Base-by-base conservation (phyloP, 805 yeast genomes). In the Metschnikowia gelsemii region DNA sequence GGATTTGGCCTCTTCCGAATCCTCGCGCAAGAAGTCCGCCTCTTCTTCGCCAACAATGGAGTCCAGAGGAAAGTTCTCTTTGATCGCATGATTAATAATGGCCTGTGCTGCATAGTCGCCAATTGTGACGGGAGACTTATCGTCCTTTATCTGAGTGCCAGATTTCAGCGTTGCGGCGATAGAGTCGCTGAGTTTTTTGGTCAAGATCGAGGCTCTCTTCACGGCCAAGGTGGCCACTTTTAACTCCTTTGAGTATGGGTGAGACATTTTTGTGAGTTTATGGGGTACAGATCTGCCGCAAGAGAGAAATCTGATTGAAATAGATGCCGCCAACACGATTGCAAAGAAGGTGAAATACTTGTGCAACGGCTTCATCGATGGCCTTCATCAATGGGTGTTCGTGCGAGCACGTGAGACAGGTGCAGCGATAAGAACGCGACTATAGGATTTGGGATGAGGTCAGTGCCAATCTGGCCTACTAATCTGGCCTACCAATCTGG, bases 41-140 rank as follows among this genome's bases (percentile, higher is more conserved):
- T 87, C 90, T 59, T 93, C 99, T 63, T 93, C 99, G 16, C 97
- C 99, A 5, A 93, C 95, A 46, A 93, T 79, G 42, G 79, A 82
- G 61, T 93, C 99, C 3, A 58, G 51, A 1, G 97, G 96, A 70
- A 93, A 93, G 50, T 82, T 84, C 40, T 76, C 62, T 55, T 78
- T 73, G 43, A 93, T 77, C 2, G 96, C 90, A 43, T 87, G 79
- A 63, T 89, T 91, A 43, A 93, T 81, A 32, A 91, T 78, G 0
- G 96, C 96, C 58, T 93, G 99, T 0, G 97, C 90, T 3, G 96
- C 96, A 59, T 85, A 93, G 62, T 93, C 99, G 13, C 98, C 99
- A 42, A 87, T 72, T 1, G 99, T 93, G 12, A 93, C 99, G 1
- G 99, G 99, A 1, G 96, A 87, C 47, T 81, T 79, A 61, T 91